Evolutionary conservation across 2,329 filamentous ascomycete species (phyloP), one percentile per base, ranked within the genome.

Genomic region (Xylariaceae sp.): DNA sequence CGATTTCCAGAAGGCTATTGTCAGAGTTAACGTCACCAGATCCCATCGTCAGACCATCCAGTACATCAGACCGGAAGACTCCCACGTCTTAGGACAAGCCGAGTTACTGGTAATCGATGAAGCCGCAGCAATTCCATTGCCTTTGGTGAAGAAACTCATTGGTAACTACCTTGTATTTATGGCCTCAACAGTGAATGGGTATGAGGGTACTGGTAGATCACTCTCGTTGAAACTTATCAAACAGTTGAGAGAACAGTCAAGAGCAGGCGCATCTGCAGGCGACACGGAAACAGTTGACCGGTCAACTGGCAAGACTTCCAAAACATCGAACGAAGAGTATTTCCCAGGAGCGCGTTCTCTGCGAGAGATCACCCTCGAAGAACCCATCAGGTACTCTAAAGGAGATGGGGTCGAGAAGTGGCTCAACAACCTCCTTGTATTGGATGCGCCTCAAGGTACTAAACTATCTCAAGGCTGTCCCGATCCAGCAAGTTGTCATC

Each of bases 131-230:
- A 99, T 99, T 61, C 95, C 96, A 11, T 77, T 99, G 9, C 95
- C 95, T 0, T 79, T 98, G 2, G 95, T 99, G 6, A 85, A 89
- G 66, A 97, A 97, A 76, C 82, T 99, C 36, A 93, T 99, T 86
- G 95, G 95, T 0, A 94, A 94, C 12, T 99, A 99, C 74, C 81
- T 99, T 33, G 92, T 98, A 7, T 99, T 99, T 76, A 98, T 99
- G 95, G 92, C 96, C 1, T 99, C 95, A 0, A 99, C 95, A 1
- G 97, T 99, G 78, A 98, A 98, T 71, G 95, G 95, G 56, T 99
- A 99, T 73, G 95, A 99, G 78, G 95, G 95, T 54, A 99, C 95
- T 6, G 95, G 95, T 36, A 87, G 95, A 56, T 98, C 95, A 1
- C 82, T 99, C 5, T 98, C 95, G 0, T 79, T 99, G 51, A 99